Conservation (phyloP, 129 eudicot genomes). For the Apium graveolens region DNA sequence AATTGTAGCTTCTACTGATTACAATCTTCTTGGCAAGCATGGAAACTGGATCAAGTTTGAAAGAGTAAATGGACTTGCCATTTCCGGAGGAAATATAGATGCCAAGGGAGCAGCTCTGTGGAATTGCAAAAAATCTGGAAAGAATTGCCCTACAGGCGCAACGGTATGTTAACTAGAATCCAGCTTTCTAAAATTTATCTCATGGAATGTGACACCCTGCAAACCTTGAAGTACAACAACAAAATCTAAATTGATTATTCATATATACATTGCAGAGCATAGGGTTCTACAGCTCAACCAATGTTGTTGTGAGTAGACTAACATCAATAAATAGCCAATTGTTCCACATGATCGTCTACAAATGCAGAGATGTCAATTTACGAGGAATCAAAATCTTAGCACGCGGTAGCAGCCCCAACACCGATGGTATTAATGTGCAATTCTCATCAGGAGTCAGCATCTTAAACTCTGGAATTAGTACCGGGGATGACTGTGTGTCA, state of each 20-base stretch:
- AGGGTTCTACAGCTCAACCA: neutral
- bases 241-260: no score
- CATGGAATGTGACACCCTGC: no score
- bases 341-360: neutral
- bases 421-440: neutral
- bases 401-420: neutral
- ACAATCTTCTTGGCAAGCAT: conserved; percentile 25
- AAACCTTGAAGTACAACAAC: no score
- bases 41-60: conserved; percentile 43
- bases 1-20: conserved; percentile 52
- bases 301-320: neutral
- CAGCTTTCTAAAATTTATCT: neutral
- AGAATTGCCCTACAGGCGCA: neutral
- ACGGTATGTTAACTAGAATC: neutral
- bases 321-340: conserved; percentile 3
- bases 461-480: neutral
- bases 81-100: conserved; percentile 1
- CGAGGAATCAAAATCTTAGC: conserved; percentile 7
- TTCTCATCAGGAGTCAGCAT: conserved; percentile 3
- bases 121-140: conserved; percentile 2
- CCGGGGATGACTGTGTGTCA: neutral
- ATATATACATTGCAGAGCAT: no score
- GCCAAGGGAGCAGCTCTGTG: neutral
- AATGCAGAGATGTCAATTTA: neutral
- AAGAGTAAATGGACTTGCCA: neutral